Conservation (phyloP, 1,139 yeast species). For the Protomyces pachydermus region DNA sequence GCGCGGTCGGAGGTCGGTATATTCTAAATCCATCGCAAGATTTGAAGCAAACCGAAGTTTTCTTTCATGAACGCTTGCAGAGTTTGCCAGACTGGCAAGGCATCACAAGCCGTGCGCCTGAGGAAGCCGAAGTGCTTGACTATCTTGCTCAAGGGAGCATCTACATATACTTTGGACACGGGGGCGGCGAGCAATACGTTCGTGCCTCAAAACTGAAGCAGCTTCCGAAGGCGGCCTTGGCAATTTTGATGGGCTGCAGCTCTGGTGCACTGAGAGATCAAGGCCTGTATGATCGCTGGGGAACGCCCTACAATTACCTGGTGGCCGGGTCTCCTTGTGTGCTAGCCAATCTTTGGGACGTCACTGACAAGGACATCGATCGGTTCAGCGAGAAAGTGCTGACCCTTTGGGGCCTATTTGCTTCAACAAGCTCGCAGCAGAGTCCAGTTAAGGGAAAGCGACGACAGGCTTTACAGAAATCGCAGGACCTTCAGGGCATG, state of each 20-base stretch:
- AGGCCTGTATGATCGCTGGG: constrained; percentile 66
- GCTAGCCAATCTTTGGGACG: constrained; percentile 90
- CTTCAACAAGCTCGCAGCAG: constrained; percentile 47
- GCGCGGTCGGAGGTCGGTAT: constrained; percentile 44
- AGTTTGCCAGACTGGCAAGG: constrained; percentile 34
- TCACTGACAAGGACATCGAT: constrained; percentile 92
- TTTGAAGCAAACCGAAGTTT: constrained; percentile 58
- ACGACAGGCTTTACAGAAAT: constrained; percentile 1
- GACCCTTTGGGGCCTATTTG: constrained; percentile 39
- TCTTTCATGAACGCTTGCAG: constrained; percentile 50
- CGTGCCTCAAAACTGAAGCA: constrained; percentile 49
- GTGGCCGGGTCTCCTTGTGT: constrained; percentile 73
- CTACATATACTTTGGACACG: constrained; percentile 83
- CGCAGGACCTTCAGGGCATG: constrained; percentile 22
- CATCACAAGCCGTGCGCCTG: constrained; percentile 52
- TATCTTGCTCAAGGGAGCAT: constrained; percentile 47
- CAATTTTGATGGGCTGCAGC: constrained; percentile 83
- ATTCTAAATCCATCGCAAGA: constrained; percentile 82
- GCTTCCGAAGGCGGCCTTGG: constrained; percentile 53
- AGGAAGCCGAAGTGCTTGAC: constrained; percentile 47
- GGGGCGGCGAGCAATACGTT: constrained; percentile 85
- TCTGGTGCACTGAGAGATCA: constrained; percentile 61
- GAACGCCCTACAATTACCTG: constrained; percentile 70
- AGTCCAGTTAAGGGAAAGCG: constrained; percentile 14
- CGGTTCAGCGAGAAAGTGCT: constrained; percentile 49